Evolutionary conservation across 2,329 filamentous ascomycete genomes (phyloP).

Genomic region (Alternaria gansuensis): DNA sequence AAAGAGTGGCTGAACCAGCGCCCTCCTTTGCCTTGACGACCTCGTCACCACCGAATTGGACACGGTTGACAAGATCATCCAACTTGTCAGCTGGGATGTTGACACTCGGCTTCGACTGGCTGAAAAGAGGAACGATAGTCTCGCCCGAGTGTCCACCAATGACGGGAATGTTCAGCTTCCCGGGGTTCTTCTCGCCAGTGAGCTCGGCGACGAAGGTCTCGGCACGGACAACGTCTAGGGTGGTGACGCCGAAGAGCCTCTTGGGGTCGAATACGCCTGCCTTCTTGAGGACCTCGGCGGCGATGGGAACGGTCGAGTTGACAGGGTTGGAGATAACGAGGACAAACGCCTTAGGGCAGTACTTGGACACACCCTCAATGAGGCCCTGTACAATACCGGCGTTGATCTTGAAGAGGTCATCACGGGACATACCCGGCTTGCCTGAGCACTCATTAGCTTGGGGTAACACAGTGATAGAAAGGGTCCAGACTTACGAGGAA

Average conservation of each 20-base stretch:
- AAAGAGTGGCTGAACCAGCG: slow-evolving; percentile 87
- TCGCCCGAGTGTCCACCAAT: slow-evolving; percentile 97
- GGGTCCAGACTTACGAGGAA: slow-evolving; percentile 75
- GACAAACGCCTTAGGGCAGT: slow-evolving; percentile 90
- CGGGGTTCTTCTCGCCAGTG: slow-evolving; percentile 80
- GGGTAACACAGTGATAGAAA: not conserved
- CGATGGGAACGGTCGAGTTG: slow-evolving; percentile 98
- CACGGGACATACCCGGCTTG: slow-evolving; percentile 99
- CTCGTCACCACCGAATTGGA: slow-evolving; percentile 98
- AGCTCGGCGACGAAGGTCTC: slow-evolving; percentile 95
- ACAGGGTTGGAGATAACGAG: slow-evolving; percentile 99
- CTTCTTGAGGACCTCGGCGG: slow-evolving; percentile 93
- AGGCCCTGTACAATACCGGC: slow-evolving; percentile 96
- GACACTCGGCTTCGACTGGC: slow-evolving; percentile 81
- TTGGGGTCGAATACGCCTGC: slow-evolving; percentile 93
- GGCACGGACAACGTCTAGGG: slow-evolving; percentile 95
- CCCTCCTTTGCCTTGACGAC: slow-evolving; percentile 96
- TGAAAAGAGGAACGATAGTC: slow-evolving; percentile 98
- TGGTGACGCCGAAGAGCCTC: slow-evolving; percentile 98
- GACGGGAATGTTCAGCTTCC: slow-evolving; percentile 86
- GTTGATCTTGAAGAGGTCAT: slow-evolving; percentile 99
- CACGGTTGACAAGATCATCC: slow-evolving; percentile 87
- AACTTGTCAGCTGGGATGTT: slow-evolving; percentile 89
- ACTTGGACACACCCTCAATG: slow-evolving; percentile 85
- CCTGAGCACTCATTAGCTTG: slow-evolving; percentile 64